Evolutionary conservation across 2,329 filamentous ascomycete species (phyloP).

Genomic region (Beauveria medogensis): DNA sequence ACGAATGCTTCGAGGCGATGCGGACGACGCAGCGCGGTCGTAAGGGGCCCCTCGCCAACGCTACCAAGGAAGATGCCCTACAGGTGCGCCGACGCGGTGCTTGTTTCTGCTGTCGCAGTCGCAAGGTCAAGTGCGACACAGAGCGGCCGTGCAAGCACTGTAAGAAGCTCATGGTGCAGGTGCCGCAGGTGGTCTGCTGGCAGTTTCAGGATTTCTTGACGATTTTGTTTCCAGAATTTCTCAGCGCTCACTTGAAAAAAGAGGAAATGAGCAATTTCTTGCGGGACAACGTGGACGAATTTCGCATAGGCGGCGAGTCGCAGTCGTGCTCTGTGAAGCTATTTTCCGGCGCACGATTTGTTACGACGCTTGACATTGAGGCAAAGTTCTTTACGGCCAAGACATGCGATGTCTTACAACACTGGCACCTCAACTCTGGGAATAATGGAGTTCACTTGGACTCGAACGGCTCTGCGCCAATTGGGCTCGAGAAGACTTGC

Average conservation of each 20-base stretch:
- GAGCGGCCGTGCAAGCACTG: constrained; percentile 50
- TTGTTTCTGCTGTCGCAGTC: constrained; percentile 52
- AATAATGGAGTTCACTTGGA: constrained; percentile 32
- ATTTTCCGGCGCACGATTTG: constrained; percentile 38
- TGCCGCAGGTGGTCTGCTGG: constrained; percentile 51
- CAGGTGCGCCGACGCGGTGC: constrained; percentile 46
- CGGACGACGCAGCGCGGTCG: constrained; percentile 45
- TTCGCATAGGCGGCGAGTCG: constrained; percentile 33
- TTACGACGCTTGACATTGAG: constrained; percentile 35
- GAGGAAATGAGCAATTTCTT: constrained; percentile 42
- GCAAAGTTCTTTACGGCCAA: constrained; percentile 46
- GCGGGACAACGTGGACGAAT: constrained; percentile 39
- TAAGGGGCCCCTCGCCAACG: constrained; percentile 46
- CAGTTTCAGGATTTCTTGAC: constrained; percentile 48
- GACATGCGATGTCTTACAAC: constrained; percentile 38
- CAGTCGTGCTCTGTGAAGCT: constrained; percentile 38
- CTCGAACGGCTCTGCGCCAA: constrained; percentile 36
- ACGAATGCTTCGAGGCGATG: constrained; percentile 47
- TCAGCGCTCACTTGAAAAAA: constrained; percentile 42
- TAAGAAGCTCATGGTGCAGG: constrained; percentile 39
- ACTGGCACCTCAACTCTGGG: constrained; percentile 39
- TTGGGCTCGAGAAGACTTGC: constrained; percentile 38
- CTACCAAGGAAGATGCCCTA: constrained; percentile 47
- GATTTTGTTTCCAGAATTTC: constrained; percentile 44
- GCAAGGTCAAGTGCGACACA: constrained; percentile 51